phyloP scores from a whole-genome alignment of 495 filamentous ascomycete genomes.

The Xylaria telfairii region DNA sequence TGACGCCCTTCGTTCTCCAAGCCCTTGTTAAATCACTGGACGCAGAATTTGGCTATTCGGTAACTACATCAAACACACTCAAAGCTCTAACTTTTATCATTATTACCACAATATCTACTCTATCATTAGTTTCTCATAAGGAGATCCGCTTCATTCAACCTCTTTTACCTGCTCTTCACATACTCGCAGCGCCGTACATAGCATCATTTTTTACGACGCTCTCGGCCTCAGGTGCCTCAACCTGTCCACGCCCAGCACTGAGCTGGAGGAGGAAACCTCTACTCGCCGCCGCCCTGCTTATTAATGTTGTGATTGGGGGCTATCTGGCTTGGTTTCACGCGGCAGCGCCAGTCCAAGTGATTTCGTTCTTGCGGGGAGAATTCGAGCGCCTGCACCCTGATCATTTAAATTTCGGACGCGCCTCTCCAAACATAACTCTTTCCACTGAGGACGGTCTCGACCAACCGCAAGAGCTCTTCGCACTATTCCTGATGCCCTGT shows the following conservation, averaged over 20 bases:
- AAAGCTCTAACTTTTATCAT: constrained; percentile 67
- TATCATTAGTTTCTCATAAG: constrained; percentile 90
- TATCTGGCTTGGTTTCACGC: constrained; percentile 83
- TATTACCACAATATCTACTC: constrained; percentile 62
- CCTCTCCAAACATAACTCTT: constrained; percentile 21
- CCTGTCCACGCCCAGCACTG: constrained; percentile 26
- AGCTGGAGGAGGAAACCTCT: constrained; percentile 56
- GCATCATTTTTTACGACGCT: constrained; percentile 65
- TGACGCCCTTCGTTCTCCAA: constrained; percentile 73
- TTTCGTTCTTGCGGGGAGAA: constrained; percentile 74
- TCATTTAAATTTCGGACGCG: constrained; percentile 38
- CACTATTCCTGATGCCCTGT: constrained; percentile 94
- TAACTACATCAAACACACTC: constrained; percentile 49
- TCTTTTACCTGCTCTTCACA: constrained; percentile 82
- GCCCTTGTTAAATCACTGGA: constrained; percentile 64
- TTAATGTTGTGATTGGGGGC: constrained; percentile 73
- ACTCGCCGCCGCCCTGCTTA: constrained; percentile 63
- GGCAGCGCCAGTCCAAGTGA: constrained; percentile 72
- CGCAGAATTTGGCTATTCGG: constrained; percentile 38
- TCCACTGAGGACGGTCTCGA: constrained; percentile 1
- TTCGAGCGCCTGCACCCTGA: constrained; percentile 61
- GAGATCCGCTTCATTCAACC: constrained; percentile 98
- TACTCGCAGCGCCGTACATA: constrained; percentile 73
- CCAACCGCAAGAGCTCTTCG: constrained; percentile 59
- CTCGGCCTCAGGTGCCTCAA: constrained; percentile 26